Conservation (phyloP, 1,284 basidiomycete species). For the Leccinum insigne region DNA sequence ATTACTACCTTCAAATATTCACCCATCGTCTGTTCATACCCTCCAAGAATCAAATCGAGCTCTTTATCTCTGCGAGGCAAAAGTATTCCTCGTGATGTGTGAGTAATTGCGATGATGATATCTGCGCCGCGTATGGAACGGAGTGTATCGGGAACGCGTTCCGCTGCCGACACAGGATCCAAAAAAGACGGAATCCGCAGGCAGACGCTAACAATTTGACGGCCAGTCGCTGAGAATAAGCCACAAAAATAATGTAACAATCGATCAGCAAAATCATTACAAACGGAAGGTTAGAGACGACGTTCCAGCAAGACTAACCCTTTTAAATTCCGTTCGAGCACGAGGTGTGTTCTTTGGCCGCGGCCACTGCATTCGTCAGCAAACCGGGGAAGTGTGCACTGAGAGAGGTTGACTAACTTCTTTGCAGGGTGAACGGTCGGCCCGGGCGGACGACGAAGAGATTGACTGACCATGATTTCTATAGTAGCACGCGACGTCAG, state of each 20-base stretch:
- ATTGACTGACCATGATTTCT: conserved; percentile 8
- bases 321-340: conserved; percentile 7
- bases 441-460: not conserved
- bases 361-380: conserved; percentile 12
- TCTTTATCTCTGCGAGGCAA: conserved; percentile 1
- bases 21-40: too few species aligned
- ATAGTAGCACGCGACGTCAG: conserved; percentile 16
- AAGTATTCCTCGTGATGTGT: conserved; percentile 17
- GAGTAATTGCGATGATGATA: conserved; percentile 15
- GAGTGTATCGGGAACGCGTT: conserved; percentile 6
- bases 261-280: not conserved
- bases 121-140: conserved; percentile 10
- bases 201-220: conserved; percentile 12
- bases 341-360: conserved; percentile 7
- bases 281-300: not conserved
- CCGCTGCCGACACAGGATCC: conserved; percentile 15
- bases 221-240: not conserved
- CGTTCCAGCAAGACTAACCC: conserved; percentile 13
- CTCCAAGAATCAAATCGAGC: conserved; percentile 12
- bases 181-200: conserved; percentile 9
- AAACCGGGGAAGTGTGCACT: conserved; percentile 13
- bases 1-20: too few species aligned
- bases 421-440: not conserved
- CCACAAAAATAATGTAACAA: not conserved
- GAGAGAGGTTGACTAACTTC: conserved; percentile 3